These are phyloP conservation scores for Zoysia pacifica DNA, from an alignment of 176 grass and related monocot species.

Conservation along the genomic window DNA sequence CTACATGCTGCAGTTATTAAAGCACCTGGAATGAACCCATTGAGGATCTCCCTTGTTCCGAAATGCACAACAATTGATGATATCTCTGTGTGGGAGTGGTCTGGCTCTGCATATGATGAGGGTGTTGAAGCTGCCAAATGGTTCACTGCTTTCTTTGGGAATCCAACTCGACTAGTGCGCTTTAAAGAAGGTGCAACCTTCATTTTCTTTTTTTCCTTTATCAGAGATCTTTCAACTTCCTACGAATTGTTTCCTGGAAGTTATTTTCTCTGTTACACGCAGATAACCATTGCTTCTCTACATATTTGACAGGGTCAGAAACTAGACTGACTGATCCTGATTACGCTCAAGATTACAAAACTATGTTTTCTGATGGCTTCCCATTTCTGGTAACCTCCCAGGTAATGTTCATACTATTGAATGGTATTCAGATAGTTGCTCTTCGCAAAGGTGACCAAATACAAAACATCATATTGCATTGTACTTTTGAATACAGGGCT, in stretches of 20 bases:
- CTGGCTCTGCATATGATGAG: slow-evolving; percentile 79
- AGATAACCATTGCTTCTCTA: background rate
- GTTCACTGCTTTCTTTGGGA: slow-evolving; percentile 73
- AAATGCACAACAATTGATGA: slow-evolving; percentile 33
- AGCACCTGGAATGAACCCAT: slow-evolving; percentile 68
- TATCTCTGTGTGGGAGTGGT: slow-evolving; percentile 89
- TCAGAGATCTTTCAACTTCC: background rate
- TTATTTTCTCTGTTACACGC: background rate
- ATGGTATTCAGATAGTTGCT: background rate
- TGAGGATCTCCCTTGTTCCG: too few relatives aligned
- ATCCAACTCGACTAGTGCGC: slow-evolving; percentile 64
- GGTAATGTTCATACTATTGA: background rate
- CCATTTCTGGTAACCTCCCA: background rate
- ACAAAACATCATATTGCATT: slow-evolving; percentile 14
- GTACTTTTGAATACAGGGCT: slow-evolving; percentile 49
- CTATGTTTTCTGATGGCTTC: background rate
- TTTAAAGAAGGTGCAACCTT: slow-evolving; percentile 56
- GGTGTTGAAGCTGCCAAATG: slow-evolving; percentile 64
- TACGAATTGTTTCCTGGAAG: background rate
- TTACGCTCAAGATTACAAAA: background rate
- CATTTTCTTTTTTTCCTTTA: background rate
- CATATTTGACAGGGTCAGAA: slow-evolving; percentile 58
- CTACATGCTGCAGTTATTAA: slow-evolving; percentile 53
- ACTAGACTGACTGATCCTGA: slow-evolving; percentile 55
- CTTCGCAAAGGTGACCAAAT: slow-evolving; percentile 3